These are phyloP conservation scores for Venturiaceae sp. DNA, from an alignment of 2,329 filamentous ascomycete species.

Conservation along the genomic window DNA sequence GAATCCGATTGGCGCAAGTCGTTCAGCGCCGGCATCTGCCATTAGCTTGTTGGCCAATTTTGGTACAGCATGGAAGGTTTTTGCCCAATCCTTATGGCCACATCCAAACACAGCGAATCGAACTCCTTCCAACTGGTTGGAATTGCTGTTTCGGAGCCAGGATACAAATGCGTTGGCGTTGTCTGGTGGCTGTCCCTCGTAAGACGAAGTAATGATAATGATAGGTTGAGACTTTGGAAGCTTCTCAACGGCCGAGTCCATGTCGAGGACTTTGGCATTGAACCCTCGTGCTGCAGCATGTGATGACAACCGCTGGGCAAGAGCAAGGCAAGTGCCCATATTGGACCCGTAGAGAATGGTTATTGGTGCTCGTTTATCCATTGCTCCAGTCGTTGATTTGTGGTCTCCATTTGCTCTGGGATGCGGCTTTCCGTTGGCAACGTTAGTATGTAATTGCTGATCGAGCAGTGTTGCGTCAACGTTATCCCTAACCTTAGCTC, in stretches of 20 bases:
- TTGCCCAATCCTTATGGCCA: slow-evolving; percentile 31
- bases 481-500: slow-evolving; percentile 20
- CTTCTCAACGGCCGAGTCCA: slow-evolving; percentile 24
- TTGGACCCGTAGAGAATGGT: slow-evolving; percentile 30
- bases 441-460: no score
- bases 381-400: slow-evolving; percentile 2
- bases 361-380: slow-evolving; percentile 11
- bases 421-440: no score
- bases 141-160: slow-evolving; percentile 26
- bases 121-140: slow-evolving; percentile 20
- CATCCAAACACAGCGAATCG: slow-evolving; percentile 31
- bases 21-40: slow-evolving; percentile 20
- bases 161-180: slow-evolving; percentile 32
- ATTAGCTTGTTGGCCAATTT: slow-evolving; percentile 23
- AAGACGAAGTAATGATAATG: slow-evolving; percentile 29
- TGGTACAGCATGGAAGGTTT: slow-evolving; percentile 30
- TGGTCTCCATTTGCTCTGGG: no score
- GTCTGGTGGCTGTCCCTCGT: slow-evolving; percentile 32
- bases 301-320: slow-evolving; percentile 26
- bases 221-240: slow-evolving; percentile 25
- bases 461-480: slow-evolving; percentile 22
- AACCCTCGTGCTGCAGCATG: slow-evolving; percentile 26
- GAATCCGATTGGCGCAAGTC: slow-evolving; percentile 21
- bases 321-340: slow-evolving; percentile 30
- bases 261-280: slow-evolving; percentile 21